phyloP scores from a whole-genome alignment of 2,329 filamentous ascomycete genomes.

The Passalora sequoiae region DNA sequence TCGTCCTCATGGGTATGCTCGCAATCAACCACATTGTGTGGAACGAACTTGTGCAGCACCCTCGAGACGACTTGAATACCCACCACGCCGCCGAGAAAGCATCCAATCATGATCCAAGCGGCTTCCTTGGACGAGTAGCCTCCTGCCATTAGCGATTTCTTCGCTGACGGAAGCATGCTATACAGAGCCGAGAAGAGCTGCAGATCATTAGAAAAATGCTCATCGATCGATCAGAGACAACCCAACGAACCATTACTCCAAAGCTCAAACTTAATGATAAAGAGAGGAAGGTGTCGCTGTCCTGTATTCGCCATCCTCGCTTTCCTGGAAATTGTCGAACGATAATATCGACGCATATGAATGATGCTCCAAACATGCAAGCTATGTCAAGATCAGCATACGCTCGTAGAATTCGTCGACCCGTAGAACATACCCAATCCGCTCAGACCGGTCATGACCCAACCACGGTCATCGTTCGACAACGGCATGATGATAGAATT shows the following conservation, averaged over 20 bases:
- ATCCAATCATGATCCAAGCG: constrained; percentile 62
- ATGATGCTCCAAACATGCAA: constrained; percentile 65
- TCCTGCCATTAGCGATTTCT: constrained; percentile 66
- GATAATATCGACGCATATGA: constrained; percentile 81
- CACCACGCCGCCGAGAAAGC: constrained; percentile 66
- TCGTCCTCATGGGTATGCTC: constrained; percentile 65
- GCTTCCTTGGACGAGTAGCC: constrained; percentile 63
- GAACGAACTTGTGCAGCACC: constrained; percentile 66
- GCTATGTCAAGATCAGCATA: constrained; percentile 34
- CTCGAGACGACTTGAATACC: constrained; percentile 71
- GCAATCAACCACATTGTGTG: constrained; percentile 75
- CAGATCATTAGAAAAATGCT: constrained; percentile 11
- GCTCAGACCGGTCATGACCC: constrained; percentile 81
- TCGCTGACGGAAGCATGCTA: constrained; percentile 86
- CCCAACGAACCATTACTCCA: constrained; percentile 73
- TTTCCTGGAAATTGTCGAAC: constrained; percentile 68
- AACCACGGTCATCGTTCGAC: constrained; percentile 81
- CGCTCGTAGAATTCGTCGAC: neutral
- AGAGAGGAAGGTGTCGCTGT: constrained; percentile 82
- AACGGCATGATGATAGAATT: constrained; percentile 41
- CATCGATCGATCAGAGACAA: neutral
- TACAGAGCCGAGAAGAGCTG: constrained; percentile 89
- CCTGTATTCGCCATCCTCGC: constrained; percentile 76
- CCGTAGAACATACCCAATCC: constrained; percentile 59
- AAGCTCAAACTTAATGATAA: constrained; percentile 87